These are phyloP conservation scores for Acacia confusa DNA, from an alignment of 306 rosid species.

Conservation along the genomic window DNA sequence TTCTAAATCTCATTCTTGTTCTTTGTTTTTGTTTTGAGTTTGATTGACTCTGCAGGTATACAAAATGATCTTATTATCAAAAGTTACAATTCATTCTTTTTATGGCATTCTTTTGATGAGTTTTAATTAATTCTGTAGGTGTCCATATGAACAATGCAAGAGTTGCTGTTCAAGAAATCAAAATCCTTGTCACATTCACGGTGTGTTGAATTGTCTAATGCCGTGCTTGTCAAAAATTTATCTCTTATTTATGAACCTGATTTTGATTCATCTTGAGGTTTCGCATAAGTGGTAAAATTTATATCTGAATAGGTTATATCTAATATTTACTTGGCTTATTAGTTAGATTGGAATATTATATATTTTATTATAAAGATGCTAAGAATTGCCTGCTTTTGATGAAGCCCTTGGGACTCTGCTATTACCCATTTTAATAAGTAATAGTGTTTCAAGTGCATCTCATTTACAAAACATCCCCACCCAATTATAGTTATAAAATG, in stretches of 20 bases:
- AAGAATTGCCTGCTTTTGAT: constrained; percentile 4
- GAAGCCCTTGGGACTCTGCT: not conserved
- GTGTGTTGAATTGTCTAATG: constrained; percentile 35
- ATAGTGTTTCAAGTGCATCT: not conserved
- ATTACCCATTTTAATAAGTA: not conserved
- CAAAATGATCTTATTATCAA: constrained; percentile 28
- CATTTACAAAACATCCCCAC: not conserved
- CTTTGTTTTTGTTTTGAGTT: not conserved
- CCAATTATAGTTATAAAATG: not conserved
- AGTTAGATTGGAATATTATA: not conserved
- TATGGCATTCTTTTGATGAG: not conserved
- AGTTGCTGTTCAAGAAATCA: constrained; percentile 93
- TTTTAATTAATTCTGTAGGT: constrained; percentile 51
- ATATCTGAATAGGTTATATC: not conserved
- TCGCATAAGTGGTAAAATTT: not conserved
- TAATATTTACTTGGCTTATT: not conserved
- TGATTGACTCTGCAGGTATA: constrained; percentile 52
- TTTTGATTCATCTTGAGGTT: not conserved
- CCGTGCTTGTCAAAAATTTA: not conserved
- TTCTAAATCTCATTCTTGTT: not conserved
- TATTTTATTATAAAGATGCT: not conserved
- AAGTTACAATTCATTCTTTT: not conserved
- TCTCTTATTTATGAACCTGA: not conserved
- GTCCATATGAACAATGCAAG: constrained; percentile 90
- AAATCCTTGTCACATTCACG: constrained; percentile 94